These are phyloP conservation scores for Apiotrichum sp. DNA, from an alignment of 1,284 basidiomycete genomes.

Conservation along the genomic window DNA sequence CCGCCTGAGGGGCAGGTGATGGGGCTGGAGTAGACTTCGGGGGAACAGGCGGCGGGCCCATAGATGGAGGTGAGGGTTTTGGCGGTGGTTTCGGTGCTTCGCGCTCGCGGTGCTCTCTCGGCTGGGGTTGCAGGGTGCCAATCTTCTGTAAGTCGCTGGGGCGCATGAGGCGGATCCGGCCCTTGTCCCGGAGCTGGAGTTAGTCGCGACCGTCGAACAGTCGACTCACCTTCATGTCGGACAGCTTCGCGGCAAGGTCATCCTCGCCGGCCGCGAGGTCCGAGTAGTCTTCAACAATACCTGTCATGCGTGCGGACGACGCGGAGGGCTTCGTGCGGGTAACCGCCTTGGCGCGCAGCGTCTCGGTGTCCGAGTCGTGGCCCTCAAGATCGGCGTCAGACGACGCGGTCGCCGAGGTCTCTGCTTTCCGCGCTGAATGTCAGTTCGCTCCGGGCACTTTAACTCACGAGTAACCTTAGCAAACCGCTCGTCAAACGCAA, in stretches of 20 bases:
- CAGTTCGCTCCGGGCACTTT: not conserved
- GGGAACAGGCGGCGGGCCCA: not conserved
- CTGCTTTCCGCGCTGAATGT: not conserved
- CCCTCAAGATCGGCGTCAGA: slow-evolving; percentile 5
- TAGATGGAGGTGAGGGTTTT: not conserved
- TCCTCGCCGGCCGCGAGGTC: slow-evolving; percentile 72
- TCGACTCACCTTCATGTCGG: slow-evolving; percentile 63
- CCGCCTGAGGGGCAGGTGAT: not conserved
- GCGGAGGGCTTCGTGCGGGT: slow-evolving; percentile 3
- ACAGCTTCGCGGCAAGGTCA: slow-evolving; percentile 85
- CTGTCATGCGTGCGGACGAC: not conserved
- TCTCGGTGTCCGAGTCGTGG: slow-evolving; percentile 30
- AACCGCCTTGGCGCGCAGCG: slow-evolving; percentile 22
- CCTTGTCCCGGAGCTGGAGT: slow-evolving; percentile 55
- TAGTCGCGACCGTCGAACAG: not conserved
- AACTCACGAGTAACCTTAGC: slow-evolving; percentile 28
- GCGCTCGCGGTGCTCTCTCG: not conserved
- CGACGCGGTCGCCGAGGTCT: slow-evolving; percentile 6
- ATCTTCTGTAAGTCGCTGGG: slow-evolving; percentile 64
- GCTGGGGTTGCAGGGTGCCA: slow-evolving; percentile 36
- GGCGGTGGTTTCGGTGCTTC: not conserved
- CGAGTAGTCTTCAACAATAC: slow-evolving; percentile 69
- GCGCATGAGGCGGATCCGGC: slow-evolving; percentile 69
- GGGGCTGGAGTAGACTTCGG: not conserved
- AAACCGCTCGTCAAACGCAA: slow-evolving; percentile 72